Conservation (phyloP, 1,284 basidiomycete genomes). For the Pulchroboletus neoregius region DNA sequence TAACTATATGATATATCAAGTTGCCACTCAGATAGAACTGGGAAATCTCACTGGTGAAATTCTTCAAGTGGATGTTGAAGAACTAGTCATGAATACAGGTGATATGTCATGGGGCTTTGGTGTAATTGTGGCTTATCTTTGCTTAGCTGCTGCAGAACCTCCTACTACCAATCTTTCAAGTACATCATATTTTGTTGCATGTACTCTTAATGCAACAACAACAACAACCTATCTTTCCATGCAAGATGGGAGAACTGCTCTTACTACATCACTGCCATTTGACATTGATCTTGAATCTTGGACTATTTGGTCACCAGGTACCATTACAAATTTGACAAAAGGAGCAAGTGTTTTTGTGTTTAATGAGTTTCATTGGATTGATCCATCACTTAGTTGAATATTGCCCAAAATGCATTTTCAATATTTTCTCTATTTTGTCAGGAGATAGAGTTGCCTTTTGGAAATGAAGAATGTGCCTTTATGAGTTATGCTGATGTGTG, state of each 20-base stretch:
- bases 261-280: not conserved
- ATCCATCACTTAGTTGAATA: not conserved
- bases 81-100: too few species aligned
- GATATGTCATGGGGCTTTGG: not conserved
- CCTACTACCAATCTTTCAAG: not conserved
- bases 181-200: constrained; percentile 8
- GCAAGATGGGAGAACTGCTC: not conserved
- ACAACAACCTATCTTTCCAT: not conserved
- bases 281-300: not conserved
- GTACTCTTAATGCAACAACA: constrained; percentile 3
- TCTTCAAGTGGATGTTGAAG: not conserved
- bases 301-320: constrained; percentile 1
- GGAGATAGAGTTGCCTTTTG: not conserved
- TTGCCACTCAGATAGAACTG: constrained; percentile 2
- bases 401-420: not conserved
- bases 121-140: too few species aligned
- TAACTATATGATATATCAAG: not conserved
- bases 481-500: not conserved
- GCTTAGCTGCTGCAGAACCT: not conserved
- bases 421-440: not conserved
- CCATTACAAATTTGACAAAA: not conserved
- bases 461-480: not conserved
- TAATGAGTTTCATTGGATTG: not conserved
- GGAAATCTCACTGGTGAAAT: not conserved
- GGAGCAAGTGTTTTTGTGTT: not conserved